These are phyloP conservation scores for Pichia eremophila DNA, from an alignment of 805 yeast species.

Conservation along the genomic window DNA sequence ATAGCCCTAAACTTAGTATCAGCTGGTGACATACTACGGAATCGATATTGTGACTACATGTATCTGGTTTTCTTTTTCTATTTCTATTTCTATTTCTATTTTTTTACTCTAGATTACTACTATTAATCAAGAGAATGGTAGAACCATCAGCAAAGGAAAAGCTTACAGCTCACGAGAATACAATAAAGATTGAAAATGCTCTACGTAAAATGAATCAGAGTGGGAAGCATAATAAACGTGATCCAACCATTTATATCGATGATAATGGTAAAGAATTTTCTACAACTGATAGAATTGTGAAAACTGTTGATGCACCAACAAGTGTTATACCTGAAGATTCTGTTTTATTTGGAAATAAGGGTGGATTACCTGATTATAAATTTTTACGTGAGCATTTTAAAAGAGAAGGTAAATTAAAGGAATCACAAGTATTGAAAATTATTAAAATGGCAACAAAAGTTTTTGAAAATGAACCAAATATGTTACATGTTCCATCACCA, in stretches of 20 bases:
- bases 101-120: background rate
- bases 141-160: conserved; percentile 11
- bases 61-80: background rate
- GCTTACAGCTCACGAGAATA: conserved; percentile 30
- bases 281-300: conserved; percentile 51
- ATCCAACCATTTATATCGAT: conserved; percentile 37
- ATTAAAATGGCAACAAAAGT: conserved; percentile 54
- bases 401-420: conserved; percentile 71
- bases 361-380: conserved; percentile 63
- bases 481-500: conserved; percentile 80
- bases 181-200: conserved; percentile 43
- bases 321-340: conserved; percentile 53
- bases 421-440: conserved; percentile 61
- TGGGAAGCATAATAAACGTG: conserved; percentile 2
- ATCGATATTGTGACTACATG: too few species aligned
- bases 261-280: conserved; percentile 49
- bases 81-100: background rate
- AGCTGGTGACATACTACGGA: too few species aligned
- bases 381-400: conserved; percentile 67
- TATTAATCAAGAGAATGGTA: background rate
- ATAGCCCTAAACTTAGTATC: too few species aligned
- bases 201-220: conserved; percentile 15
- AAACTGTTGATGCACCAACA: conserved; percentile 58
- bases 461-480: conserved; percentile 64
- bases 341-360: conserved; percentile 48